Evolutionary conservation across 169 alveolate species (phyloP).

Genomic region (Plasmodium sp.): DNA sequence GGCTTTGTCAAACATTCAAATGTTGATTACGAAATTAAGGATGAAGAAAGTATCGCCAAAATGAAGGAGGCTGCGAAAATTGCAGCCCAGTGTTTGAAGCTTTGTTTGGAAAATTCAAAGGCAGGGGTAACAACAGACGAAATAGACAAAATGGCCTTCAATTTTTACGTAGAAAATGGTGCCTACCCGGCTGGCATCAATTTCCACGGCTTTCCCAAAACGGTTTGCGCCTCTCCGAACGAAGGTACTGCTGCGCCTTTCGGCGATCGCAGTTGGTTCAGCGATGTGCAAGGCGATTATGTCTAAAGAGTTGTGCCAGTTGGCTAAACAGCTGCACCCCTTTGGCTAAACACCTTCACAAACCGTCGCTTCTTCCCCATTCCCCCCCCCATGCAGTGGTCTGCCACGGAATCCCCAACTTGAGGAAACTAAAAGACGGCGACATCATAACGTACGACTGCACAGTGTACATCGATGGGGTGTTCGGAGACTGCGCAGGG

Average conservation of each 20-base stretch:
- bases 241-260: slow-evolving; percentile 78
- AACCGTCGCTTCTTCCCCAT: slow-evolving; percentile 13
- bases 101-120: slow-evolving; percentile 80
- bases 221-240: slow-evolving; percentile 94
- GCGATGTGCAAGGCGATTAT: not conserved
- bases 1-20: slow-evolving; percentile 43
- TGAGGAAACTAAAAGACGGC: slow-evolving; percentile 88
- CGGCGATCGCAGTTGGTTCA: not conserved
- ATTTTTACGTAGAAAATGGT: slow-evolving; percentile 86
- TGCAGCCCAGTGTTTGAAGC: slow-evolving; percentile 81
- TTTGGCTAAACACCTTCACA: not conserved
- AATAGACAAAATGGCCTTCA: slow-evolving; percentile 90
- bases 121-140: slow-evolving; percentile 92
- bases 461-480: slow-evolving; percentile 91
- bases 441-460: slow-evolving; percentile 94
- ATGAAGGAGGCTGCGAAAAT: slow-evolving; percentile 82
- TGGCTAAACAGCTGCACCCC: not conserved
- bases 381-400: slow-evolving; percentile 76
- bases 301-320: not conserved
- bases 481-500: slow-evolving; percentile 90
- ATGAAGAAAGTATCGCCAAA: slow-evolving; percentile 46
- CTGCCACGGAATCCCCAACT: slow-evolving; percentile 95
- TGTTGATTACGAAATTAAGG: slow-evolving; percentile 79
- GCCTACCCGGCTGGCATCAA: slow-evolving; percentile 96
- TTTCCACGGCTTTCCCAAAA: slow-evolving; percentile 94